A percentile compares a stretch with the other conserved stretches of the same genome.
Evolutionary conservation across 371 early-diverging fungal genomes (phyloP).

Genomic region (Mortierella sp.): DNA sequence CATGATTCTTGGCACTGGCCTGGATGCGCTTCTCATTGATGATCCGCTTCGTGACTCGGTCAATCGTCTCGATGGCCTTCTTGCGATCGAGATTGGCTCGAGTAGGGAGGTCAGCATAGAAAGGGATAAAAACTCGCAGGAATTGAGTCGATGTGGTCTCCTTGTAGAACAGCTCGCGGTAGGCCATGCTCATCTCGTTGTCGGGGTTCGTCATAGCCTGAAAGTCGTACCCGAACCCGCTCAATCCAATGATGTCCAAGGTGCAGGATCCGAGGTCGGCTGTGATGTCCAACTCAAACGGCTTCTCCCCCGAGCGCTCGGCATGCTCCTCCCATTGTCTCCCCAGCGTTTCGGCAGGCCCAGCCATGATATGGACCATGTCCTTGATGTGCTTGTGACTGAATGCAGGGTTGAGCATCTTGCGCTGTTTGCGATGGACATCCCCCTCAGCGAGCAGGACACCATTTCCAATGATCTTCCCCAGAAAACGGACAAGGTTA

Average conservation of each 20-base stretch:
- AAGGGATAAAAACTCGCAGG: conserved; percentile 59
- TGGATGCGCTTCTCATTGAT: conserved; percentile 56
- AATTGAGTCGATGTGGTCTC: conserved; percentile 48
- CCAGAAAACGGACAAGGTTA: conserved; percentile 42
- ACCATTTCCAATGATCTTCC: conserved; percentile 67
- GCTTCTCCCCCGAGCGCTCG: conserved; percentile 14
- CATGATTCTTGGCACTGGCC: neutral
- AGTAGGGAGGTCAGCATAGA: conserved; percentile 58
- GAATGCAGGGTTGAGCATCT: conserved; percentile 79
- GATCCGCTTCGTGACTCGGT: conserved; percentile 60
- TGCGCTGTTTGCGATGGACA: conserved; percentile 74
- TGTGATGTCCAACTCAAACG: conserved; percentile 33
- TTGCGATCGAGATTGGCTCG: conserved; percentile 42
- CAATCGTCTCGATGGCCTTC: conserved; percentile 50
- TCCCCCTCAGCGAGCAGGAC: conserved; percentile 72
- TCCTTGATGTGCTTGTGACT: conserved; percentile 62
- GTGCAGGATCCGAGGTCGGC: conserved; percentile 17
- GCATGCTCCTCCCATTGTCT: conserved; percentile 40
- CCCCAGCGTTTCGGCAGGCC: conserved; percentile 26
- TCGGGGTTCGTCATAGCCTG: conserved; percentile 43
- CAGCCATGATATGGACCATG: conserved; percentile 43
- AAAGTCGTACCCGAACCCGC: conserved; percentile 67
- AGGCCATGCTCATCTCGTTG: conserved; percentile 63
- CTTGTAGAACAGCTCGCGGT: conserved; percentile 60
- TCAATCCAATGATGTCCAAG: neutral